Evolutionary conservation across 2,329 filamentous ascomycete genomes (phyloP).

Genomic region (Pseudogymnoascus sp.): DNA sequence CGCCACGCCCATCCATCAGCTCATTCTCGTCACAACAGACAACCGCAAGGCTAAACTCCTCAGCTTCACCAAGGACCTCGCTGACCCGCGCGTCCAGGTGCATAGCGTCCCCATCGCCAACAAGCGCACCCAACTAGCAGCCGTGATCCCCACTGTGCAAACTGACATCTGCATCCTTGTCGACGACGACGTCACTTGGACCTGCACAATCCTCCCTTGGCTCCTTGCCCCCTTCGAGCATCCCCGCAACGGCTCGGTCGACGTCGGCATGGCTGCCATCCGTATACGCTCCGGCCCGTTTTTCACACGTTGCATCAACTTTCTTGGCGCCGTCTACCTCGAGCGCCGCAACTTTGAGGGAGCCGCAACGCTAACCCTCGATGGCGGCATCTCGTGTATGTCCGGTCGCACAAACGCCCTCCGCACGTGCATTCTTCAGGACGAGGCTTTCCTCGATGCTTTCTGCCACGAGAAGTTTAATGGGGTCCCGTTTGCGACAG

Average conservation of each 20-base stretch:
- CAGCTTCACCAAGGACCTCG: conserved; percentile 54
- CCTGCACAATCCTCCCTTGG: conserved; percentile 76
- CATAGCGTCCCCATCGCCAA: conserved; percentile 78
- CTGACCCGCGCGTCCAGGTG: conserved; percentile 57
- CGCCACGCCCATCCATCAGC: conserved; percentile 56
- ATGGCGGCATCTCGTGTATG: conserved; percentile 93
- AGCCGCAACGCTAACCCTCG: conserved; percentile 87
- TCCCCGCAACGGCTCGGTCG: conserved; percentile 73
- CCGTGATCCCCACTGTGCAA: conserved; percentile 75
- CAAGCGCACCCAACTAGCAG: conserved; percentile 88
- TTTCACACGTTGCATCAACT: conserved; percentile 66
- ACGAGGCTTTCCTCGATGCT: conserved; percentile 73
- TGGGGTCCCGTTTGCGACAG: conserved; percentile 82
- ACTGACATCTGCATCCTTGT: conserved; percentile 86
- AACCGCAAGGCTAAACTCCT: conserved; percentile 64
- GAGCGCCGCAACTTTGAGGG: conserved; percentile 95
- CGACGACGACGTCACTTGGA: conserved; percentile 94
- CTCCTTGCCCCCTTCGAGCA: conserved; percentile 89
- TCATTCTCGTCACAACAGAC: conserved; percentile 82
- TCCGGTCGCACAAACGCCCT: conserved; percentile 91
- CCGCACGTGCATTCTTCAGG: conserved; percentile 76
- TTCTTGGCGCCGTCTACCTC: conserved; percentile 84
- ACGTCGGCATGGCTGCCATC: conserved; percentile 81
- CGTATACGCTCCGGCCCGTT: conserved; percentile 49
- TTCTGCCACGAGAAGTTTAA: conserved; percentile 91